Evolutionary conservation across 257 asterid species (phyloP).

Genomic region (Jasminum sambac): DNA sequence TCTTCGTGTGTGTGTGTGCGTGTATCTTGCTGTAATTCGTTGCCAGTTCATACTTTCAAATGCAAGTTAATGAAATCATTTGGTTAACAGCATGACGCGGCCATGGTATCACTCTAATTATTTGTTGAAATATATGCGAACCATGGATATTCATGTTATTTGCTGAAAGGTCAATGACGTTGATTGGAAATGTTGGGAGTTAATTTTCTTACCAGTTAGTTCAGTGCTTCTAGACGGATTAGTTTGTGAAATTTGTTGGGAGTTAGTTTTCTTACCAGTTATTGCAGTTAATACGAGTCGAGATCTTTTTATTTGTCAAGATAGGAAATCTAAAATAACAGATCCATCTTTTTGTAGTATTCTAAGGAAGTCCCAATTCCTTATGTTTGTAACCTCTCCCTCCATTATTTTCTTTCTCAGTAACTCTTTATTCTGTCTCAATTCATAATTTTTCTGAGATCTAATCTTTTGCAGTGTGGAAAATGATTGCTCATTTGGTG

Average conservation of each 20-base stretch:
- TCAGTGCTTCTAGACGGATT: not conserved
- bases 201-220: not conserved
- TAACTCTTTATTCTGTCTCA: not conserved
- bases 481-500: constrained; percentile 58
- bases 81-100: not conserved
- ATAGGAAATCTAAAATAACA: not conserved
- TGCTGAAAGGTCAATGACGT: not conserved
- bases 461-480: constrained; percentile 36
- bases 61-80: not conserved
- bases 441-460: not conserved
- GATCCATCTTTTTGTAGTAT: no score
- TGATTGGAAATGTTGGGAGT: no score
- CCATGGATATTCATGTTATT: not conserved
- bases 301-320: not conserved
- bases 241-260: not conserved
- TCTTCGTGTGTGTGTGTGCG: not conserved
- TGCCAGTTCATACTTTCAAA: not conserved
- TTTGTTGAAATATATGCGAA: not conserved
- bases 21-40: not conserved
- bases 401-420: constrained; percentile 14
- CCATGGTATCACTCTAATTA: not conserved
- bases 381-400: not conserved
- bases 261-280: not conserved
- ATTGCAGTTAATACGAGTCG: not conserved
- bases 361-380: not conserved